A percentile compares a stretch with the other conserved stretches of the same genome.
Conservation (phyloP, 2,329 filamentous ascomycete species). For the Ceratocystis alfenasii region DNA sequence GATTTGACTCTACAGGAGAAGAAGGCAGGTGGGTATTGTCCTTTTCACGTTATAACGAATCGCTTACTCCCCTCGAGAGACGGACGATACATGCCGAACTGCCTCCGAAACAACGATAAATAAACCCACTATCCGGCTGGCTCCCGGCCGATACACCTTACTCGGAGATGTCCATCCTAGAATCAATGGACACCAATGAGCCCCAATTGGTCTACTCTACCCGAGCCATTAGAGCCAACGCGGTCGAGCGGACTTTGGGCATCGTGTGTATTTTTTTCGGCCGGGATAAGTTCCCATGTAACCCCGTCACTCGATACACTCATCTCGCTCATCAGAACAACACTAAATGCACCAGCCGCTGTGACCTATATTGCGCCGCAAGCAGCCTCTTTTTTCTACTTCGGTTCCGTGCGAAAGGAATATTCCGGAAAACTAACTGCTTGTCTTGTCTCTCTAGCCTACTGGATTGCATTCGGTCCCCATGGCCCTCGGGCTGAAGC, state of each 20-base stretch:
- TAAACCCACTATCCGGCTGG: neutral
- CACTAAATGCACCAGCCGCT: neutral
- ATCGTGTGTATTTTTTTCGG: neutral
- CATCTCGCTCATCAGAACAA: neutral
- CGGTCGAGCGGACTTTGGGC: neutral
- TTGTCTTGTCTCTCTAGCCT: constrained; percentile 47
- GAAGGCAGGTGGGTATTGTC: constrained; percentile 76
- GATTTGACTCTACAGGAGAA: constrained; percentile 94
- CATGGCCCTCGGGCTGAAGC: constrained; percentile 79
- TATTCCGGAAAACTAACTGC: neutral
- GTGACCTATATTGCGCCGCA: neutral
- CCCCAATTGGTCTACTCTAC: neutral
- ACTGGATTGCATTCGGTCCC: constrained; percentile 96
- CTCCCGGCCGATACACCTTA: neutral
- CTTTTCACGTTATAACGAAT: neutral
- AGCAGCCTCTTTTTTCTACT: neutral
- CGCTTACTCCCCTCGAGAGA: neutral
- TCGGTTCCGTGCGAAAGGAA: neutral
- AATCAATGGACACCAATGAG: neutral
- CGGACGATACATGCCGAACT: constrained; percentile 6
- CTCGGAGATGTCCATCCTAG: neutral
- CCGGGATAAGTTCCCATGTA: neutral
- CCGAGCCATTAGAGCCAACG: too few relatives aligned
- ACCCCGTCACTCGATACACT: neutral
- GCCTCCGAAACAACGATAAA: constrained; percentile 2